phyloP scores from a whole-genome alignment of 2,329 filamentous ascomycete species.

The Aspergillus novoparasiticus region DNA sequence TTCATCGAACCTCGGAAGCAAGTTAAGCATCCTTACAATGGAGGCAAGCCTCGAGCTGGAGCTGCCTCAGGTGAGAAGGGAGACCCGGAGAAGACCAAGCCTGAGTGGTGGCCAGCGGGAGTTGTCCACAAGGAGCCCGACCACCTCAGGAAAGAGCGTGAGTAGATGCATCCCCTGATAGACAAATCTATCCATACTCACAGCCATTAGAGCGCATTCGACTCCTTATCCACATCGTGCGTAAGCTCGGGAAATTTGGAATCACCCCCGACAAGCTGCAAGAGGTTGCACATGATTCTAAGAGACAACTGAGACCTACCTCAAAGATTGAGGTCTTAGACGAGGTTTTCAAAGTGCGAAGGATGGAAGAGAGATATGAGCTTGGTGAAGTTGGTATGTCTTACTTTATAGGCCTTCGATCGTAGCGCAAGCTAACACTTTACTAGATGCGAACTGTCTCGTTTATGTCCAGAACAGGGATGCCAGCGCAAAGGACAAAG shows the following conservation, averaged over 20 bases:
- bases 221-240: conserved; percentile 45
- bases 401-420: not conserved
- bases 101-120: conserved; percentile 47
- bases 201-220: conserved; percentile 35
- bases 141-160: conserved; percentile 51
- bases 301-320: conserved; percentile 39
- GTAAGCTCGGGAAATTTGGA: conserved; percentile 37
- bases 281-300: conserved; percentile 43
- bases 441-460: conserved; percentile 36
- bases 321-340: conserved; percentile 42
- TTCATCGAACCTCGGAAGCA: conserved; percentile 52
- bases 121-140: conserved; percentile 54
- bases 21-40: conserved; percentile 52
- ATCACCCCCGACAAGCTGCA: conserved; percentile 44
- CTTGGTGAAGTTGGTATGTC: conserved; percentile 44
- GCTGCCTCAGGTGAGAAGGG: conserved; percentile 40
- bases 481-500: conserved; percentile 36
- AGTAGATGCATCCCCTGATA: conserved; percentile 18
- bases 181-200: conserved; percentile 7
- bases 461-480: conserved; percentile 44
- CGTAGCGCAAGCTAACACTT: not conserved
- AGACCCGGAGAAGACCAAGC: conserved; percentile 49
- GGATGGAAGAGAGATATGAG: conserved; percentile 44
- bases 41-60: conserved; percentile 38
- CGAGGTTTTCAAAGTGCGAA: conserved; percentile 45